Percentiles rank a stretch among this genome's conserved stretches.
These are phyloP conservation scores for Phialophora verrucosa DNA, from an alignment of 2,329 filamentous ascomycete species.

Conservation along the genomic window DNA sequence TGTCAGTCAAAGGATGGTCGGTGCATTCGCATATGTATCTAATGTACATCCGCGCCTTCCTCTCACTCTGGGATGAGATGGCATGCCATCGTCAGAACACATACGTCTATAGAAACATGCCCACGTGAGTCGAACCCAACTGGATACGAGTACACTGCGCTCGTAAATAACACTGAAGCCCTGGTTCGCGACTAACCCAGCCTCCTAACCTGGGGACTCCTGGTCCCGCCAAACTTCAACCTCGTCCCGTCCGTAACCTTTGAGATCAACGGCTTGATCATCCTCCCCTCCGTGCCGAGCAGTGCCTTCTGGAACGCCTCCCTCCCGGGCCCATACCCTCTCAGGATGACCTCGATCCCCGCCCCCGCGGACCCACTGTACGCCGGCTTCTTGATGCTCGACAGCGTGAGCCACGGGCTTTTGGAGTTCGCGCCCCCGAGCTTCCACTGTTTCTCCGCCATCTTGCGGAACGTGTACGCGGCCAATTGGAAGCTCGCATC, in stretches of 20 bases:
- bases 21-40: not conserved
- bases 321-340: constrained; percentile 84
- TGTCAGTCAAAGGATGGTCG: not conserved
- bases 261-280: constrained; percentile 74
- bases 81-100: not conserved
- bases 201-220: constrained; percentile 82
- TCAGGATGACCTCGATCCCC: constrained; percentile 76
- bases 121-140: not conserved
- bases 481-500: constrained; percentile 92
- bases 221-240: constrained; percentile 93
- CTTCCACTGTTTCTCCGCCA: constrained; percentile 80
- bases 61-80: not conserved
- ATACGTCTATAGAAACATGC: not conserved
- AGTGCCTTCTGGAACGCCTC: constrained; percentile 90
- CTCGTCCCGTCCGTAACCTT: constrained; percentile 85
- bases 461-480: constrained; percentile 79
- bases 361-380: constrained; percentile 68
- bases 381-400: constrained; percentile 77
- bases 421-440: constrained; percentile 64
- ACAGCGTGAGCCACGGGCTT: constrained; percentile 73
- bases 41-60: not conserved
- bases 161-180: not conserved
- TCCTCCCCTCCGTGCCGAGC: constrained; percentile 80
- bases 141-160: not conserved
- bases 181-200: constrained; percentile 60